phyloP scores from a whole-genome alignment of 2,329 filamentous ascomycete genomes.

The Penicillium nordicum region DNA sequence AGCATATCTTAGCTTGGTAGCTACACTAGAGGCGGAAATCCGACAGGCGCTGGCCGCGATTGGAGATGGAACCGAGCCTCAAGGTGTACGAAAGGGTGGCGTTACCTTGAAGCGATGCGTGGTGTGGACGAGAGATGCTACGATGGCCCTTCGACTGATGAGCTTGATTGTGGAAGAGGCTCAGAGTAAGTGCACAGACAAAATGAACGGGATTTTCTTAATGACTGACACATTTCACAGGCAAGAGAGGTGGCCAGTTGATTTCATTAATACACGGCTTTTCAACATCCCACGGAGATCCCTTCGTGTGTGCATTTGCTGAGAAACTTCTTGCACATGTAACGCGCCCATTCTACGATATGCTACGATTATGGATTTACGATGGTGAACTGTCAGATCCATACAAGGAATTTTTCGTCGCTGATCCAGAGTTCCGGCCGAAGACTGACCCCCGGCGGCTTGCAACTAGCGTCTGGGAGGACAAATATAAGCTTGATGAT shows the following conservation, averaged over 20 bases:
- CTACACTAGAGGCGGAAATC: slow-evolving; percentile 89
- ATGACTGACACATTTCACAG: slow-evolving; percentile 28
- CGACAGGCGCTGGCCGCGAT: slow-evolving; percentile 72
- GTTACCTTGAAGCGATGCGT: slow-evolving; percentile 94
- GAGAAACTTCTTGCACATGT: slow-evolving; percentile 83
- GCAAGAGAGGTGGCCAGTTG: slow-evolving; percentile 79
- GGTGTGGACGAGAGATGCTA: slow-evolving; percentile 95
- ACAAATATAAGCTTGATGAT: slow-evolving; percentile 85
- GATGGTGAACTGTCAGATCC: slow-evolving; percentile 97
- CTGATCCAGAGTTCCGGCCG: slow-evolving; percentile 65
- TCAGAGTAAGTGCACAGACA: slow-evolving; percentile 53
- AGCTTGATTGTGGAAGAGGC: slow-evolving; percentile 92
- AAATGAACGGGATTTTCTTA: neutral
- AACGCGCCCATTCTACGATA: slow-evolving; percentile 93
- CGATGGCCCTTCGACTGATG: slow-evolving; percentile 90
- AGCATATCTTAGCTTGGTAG: slow-evolving; percentile 85
- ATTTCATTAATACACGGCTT: slow-evolving; percentile 93
- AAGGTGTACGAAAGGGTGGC: slow-evolving; percentile 75
- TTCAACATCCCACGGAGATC: slow-evolving; percentile 89
- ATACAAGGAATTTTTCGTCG: slow-evolving; percentile 91
- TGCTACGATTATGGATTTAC: slow-evolving; percentile 95
- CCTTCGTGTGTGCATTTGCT: slow-evolving; percentile 88
- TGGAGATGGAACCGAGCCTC: slow-evolving; percentile 55
- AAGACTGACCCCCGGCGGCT: slow-evolving; percentile 48
- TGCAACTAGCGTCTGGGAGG: slow-evolving; percentile 92